Base-by-base conservation (phyloP, 2,329 filamentous ascomycete genomes). In the Pezicula rhizophila region DNA sequence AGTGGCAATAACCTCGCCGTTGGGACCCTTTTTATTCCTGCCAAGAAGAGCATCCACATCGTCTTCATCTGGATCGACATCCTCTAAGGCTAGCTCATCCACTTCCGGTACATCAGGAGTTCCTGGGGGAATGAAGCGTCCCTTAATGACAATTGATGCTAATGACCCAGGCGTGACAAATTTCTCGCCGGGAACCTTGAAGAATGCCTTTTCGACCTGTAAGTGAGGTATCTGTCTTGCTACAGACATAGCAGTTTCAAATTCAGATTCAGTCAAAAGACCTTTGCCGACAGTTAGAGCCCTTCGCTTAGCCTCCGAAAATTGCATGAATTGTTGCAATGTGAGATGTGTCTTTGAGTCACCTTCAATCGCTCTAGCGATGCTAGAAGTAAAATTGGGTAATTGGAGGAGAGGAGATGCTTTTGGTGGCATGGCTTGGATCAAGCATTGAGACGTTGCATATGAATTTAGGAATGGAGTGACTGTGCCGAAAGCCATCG, bases 161-260 rank as follows among this genome's bases (percentile, higher is more conserved):
- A 99, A 79, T 49, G 90, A 95, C 50, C 87, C 89, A 6, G 93
- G 91, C 28, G 92, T 95, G 63, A 99, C 89, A 66, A 85, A 87
- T 57, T 87, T 88, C 71, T 99, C 95, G 64, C 93, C 93, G 46
- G 89, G 85, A 41, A 99, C 95, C 76, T 99, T 99, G 82, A 99
- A 99, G 71, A 96, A 99, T 7, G 90, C 89, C 71, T 90, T 95
- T 63, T 89, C 89, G 10, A 99, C 82, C 50, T 87, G 80, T 48
- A 99, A 76, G 55, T 82, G 80, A 1, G 93, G 93, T 25, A 99
- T 77, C 69, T 96, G 89, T 59, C 82, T 82, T 25, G 90, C 91
- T 26, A 96, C 85, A 42, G 71, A 70, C 52, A 96, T 76, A 34
- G 86, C 87, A 38, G 84, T 78, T 55, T 80, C 74, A 69, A 96